These are phyloP conservation scores for Escallonia rubra DNA, from an alignment of 129 eudicot species.

Conservation along the genomic window DNA sequence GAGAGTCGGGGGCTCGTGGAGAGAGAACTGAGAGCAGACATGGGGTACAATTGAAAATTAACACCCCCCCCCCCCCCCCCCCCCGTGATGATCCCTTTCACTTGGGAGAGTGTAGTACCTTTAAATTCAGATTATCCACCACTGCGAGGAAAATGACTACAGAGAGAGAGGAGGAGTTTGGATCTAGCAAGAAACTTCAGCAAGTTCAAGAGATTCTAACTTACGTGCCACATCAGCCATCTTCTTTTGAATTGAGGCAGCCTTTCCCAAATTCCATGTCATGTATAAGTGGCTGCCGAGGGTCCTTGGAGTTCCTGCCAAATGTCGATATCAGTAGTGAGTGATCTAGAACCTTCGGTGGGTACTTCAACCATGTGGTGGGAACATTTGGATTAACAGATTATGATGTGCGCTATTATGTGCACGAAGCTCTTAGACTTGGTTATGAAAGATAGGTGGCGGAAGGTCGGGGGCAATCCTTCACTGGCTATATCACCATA, in stretches of 20 bases:
- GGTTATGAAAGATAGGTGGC: conserved; percentile 33
- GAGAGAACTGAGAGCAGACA: no score
- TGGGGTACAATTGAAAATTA: no score
- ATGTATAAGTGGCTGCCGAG: not conserved
- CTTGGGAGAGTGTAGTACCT: conserved; percentile 51
- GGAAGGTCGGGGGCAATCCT: conserved; percentile 17
- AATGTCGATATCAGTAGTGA: not conserved
- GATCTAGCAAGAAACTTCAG: not conserved
- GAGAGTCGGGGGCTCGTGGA: no score
- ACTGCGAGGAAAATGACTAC: not conserved
- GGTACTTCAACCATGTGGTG: conserved; percentile 28
- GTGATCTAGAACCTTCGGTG: conserved; percentile 30
- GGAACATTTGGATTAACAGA: conserved; percentile 26
- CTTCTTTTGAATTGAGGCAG: not conserved
- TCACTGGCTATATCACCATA: conserved; percentile 16
- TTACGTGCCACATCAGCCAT: not conserved
- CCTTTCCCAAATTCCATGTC: not conserved
- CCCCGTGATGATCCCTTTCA: conserved; percentile 50
- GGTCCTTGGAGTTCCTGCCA: not conserved
- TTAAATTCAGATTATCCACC: conserved; percentile 26
- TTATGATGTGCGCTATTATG: not conserved
- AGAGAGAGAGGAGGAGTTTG: not conserved
- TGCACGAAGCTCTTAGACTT: conserved; percentile 11
- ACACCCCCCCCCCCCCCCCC: no score
- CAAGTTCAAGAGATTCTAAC: not conserved